Base-by-base conservation (phyloP, 1,284 basidiomycete species). In the Ceratobasidium theobromae region DNA sequence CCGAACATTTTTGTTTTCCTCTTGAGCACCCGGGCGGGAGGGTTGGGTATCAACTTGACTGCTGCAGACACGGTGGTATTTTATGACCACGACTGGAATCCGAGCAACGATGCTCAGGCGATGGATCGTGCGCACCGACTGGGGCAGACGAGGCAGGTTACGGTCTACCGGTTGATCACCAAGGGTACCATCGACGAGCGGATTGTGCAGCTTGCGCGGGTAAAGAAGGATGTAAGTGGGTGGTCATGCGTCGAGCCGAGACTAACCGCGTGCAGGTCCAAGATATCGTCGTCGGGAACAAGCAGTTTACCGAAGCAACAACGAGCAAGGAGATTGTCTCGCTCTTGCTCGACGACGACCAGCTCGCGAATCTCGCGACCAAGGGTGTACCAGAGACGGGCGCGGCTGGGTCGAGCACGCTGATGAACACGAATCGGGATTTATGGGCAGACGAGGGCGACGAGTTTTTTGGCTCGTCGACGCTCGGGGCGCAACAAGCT, bases 41-140 rank as follows among this genome's bases (percentile, higher is more conserved):
- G 97, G 69, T 80, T 99, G 66, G 97, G 97, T 73, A 99, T 99
- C 82, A 99, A 99, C 76, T 79, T 99, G 65, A 99, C 96, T 0
- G 96, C 96, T 1, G 97, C 97, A 2, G 95, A 98, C 75, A 98
- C 97, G 0, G 97, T 99, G 70, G 80, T 99, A 66, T 99, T 99
- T 77, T 98, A 98, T 76, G 97, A 99, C 75, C 95, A 97, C 74
- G 97, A 99, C 74, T 99, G 97, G 97, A 99, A 99, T 76, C 97
- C 95, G 14, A 96, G 93, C 28, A 99, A 99, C 75, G 97, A 99
- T 76, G 93, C 95, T 43, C 97, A 99, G 77, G 97, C 97, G 11
- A 99, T 99, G 97, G 97, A 99, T 75, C 92, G 97, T 73, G 97
- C 97, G 18, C 97, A 99, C 80, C 93, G 97, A 74, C 84, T 99